Conservation (phyloP, 1,139 yeast genomes). For the Magnusiomyces sp. region DNA sequence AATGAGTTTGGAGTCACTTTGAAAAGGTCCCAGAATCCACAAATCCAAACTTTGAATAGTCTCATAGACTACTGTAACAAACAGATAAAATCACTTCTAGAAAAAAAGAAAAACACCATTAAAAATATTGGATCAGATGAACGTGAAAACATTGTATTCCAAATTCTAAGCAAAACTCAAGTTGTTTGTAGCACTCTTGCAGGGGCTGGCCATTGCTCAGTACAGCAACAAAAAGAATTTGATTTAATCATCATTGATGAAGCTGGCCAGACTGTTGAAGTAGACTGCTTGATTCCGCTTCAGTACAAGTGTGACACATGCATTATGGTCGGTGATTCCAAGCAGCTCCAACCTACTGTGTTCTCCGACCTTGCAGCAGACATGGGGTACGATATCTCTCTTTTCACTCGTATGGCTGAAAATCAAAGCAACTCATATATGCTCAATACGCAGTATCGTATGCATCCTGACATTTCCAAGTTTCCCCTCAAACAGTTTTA, state of each 20-base stretch:
- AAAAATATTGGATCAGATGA: too few relatives aligned
- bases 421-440: constrained; percentile 46
- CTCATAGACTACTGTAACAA: too few relatives aligned
- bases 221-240: constrained; percentile 61
- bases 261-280: constrained; percentile 95
- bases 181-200: constrained; percentile 89
- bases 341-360: constrained; percentile 98
- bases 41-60: too few relatives aligned
- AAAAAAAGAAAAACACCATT: too few relatives aligned
- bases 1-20: too few relatives aligned
- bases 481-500: constrained; percentile 90
- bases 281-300: constrained; percentile 85
- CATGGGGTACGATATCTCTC: constrained; percentile 76
- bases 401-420: constrained; percentile 92
- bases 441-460: constrained; percentile 87
- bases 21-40: too few relatives aligned
- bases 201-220: constrained; percentile 92
- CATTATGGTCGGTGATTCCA: constrained; percentile 98
- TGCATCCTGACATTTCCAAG: constrained; percentile 84
- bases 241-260: constrained; percentile 95
- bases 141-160: too few relatives aligned
- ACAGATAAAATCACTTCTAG: too few relatives aligned
- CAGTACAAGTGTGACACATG: constrained; percentile 87
- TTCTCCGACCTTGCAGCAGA: constrained; percentile 80
- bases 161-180: constrained; percentile 75